Conservation (phyloP, 495 filamentous ascomycete genomes). For the Lasiosphaeriaceae sp. region DNA sequence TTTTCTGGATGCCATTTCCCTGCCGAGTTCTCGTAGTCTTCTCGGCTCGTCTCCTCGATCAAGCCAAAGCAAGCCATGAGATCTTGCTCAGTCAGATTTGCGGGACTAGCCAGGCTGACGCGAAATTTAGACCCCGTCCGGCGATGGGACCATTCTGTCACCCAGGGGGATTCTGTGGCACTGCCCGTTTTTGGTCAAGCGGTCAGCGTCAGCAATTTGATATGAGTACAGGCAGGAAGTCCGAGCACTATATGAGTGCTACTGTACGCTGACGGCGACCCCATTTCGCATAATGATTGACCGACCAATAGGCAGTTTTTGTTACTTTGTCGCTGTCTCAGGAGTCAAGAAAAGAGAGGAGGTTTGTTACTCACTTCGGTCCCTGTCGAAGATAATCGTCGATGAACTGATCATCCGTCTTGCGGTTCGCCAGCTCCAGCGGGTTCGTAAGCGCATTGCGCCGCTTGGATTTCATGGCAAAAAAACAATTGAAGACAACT, state of each 20-base stretch:
- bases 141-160: slow-evolving; percentile 41
- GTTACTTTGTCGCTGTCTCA: no score
- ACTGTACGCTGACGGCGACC: no score
- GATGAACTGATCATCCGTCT: slow-evolving; percentile 43
- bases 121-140: slow-evolving; percentile 33
- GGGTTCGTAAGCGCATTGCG: slow-evolving; percentile 31
- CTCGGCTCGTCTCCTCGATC: slow-evolving; percentile 63
- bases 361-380: slow-evolving; percentile 27
- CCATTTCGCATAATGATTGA: no score
- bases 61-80: slow-evolving; percentile 66
- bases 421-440: slow-evolving; percentile 41
- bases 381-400: slow-evolving; percentile 33
- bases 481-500: neutral
- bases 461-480: slow-evolving; percentile 27
- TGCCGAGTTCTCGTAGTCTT: slow-evolving; percentile 61
- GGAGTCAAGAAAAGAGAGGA: no score
- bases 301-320: no score
- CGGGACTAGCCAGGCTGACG: slow-evolving; percentile 45
- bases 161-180: slow-evolving; percentile 31
- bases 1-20: slow-evolving; percentile 64
- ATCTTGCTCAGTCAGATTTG: slow-evolving; percentile 46
- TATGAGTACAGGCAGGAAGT: neutral
- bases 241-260: no score
- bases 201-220: neutral
- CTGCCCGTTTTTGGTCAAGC: slow-evolving; percentile 6